Base-by-base conservation (phyloP, 2,329 filamentous ascomycete genomes). In the Tolypocladium endophyticum region DNA sequence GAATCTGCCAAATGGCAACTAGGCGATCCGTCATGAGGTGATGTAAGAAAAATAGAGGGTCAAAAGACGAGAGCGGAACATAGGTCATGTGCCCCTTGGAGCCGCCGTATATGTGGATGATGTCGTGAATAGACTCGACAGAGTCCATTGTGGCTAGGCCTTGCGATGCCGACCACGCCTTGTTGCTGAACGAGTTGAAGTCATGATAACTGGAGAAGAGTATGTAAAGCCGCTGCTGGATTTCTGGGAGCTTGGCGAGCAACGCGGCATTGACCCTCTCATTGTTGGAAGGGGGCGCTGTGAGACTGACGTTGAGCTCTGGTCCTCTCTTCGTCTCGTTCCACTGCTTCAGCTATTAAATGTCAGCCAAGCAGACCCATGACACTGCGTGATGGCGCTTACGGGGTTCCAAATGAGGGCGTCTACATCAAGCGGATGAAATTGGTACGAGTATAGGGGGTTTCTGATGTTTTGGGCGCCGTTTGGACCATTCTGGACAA, bases 31-130 rank as follows among this genome's bases (percentile, higher is more conserved):
- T 81, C 72, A 89, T 92, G 63, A 79, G 76, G 66, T 93, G 90
- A 67, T 93, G 89, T 11, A 93, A 74, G 73, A 87, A 89, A 72
- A 93, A 92, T 16, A 90, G 75, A 0, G 90, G 90, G 68, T 95
- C 90, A 69, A 90, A 95, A 0, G 87, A 83, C 1, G 89, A 88
- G 65, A 88, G 87, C 23, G 85, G 83, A 38, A 86, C 84, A 70
- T 83, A 88, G 50, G 81, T 83, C 83, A 89, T 88, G 66, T 90
- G 87, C 1, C 88, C 87, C 41, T 79, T 79, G 61, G 73, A 77
- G 38, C 82, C 88, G 4, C 81, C 77, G 56, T 81, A 77, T 38
- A 80, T 80, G 64, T 88, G 86, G 45, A 88, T 77, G 14, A 79
- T 78, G 67, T 88, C 85, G 64, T 88, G 86, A 4, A 88, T 72